Conservation (phyloP, 495 filamentous ascomycete genomes). For the Cercophora newfieldiana region DNA sequence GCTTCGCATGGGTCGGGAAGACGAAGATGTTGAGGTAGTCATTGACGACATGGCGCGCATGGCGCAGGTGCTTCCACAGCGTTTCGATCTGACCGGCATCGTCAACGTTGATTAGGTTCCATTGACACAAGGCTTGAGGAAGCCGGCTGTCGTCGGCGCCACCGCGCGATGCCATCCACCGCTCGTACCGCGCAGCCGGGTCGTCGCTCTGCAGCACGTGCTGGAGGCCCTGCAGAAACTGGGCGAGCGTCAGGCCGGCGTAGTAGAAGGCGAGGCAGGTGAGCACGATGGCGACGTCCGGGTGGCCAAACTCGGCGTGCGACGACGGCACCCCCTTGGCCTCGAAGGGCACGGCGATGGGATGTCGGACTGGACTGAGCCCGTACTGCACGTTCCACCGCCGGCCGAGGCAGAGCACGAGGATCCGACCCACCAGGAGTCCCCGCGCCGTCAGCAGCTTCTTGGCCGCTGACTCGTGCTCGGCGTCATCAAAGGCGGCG, state of each 20-base stretch:
- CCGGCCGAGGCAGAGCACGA: slow-evolving; percentile 40
- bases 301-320: slow-evolving; percentile 72
- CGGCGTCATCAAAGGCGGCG: neutral
- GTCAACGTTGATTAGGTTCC: slow-evolving; percentile 49
- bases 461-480: neutral
- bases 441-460: slow-evolving; percentile 31
- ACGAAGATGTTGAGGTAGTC: slow-evolving; percentile 54
- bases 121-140: slow-evolving; percentile 42
- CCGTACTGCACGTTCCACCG: slow-evolving; percentile 47
- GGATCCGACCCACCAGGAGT: slow-evolving; percentile 38
- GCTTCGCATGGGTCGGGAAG: slow-evolving; percentile 49
- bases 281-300: slow-evolving; percentile 67
- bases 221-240: slow-evolving; percentile 42
- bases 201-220: slow-evolving; percentile 49
- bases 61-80: slow-evolving; percentile 38
- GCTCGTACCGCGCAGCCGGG: slow-evolving; percentile 46
- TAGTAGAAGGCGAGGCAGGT: slow-evolving; percentile 73
- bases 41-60: slow-evolving; percentile 40
- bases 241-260: slow-evolving; percentile 49
- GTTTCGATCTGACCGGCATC: slow-evolving; percentile 44
- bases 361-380: slow-evolving; percentile 36
- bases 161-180: slow-evolving; percentile 35
- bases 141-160: slow-evolving; percentile 33
- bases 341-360: slow-evolving; percentile 69
- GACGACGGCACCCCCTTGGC: slow-evolving; percentile 65